These are phyloP conservation scores for Alternaria consortialis DNA, from an alignment of 2,329 filamentous ascomycete genomes.

Conservation along the genomic window DNA sequence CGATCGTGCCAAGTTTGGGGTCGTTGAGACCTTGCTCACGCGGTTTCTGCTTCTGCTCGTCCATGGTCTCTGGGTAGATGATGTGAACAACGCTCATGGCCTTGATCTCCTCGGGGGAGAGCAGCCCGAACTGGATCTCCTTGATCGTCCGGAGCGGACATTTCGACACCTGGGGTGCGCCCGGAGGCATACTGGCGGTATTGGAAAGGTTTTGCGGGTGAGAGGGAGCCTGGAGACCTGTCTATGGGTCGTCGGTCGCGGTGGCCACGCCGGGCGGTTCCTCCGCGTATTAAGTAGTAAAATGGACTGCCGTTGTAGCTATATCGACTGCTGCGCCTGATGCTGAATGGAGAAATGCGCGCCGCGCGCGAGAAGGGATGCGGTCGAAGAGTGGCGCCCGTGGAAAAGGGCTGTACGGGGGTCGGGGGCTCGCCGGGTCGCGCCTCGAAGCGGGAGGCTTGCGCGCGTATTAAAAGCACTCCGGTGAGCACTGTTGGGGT, in stretches of 20 bases:
- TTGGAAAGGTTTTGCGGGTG: slow-evolving; percentile 14
- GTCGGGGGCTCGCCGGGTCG: slow-evolving; percentile 38
- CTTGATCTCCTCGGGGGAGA: slow-evolving; percentile 99
- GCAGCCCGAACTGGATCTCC: slow-evolving; percentile 98
- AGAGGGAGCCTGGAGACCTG: slow-evolving; percentile 16
- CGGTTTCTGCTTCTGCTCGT: slow-evolving; percentile 90
- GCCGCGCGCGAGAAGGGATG: slow-evolving; percentile 45
- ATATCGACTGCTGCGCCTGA: slow-evolving; percentile 21
- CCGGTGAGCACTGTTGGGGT: slow-evolving; percentile 35
- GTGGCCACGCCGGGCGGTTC: slow-evolving; percentile 43
- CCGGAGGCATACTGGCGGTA: slow-evolving; percentile 73
- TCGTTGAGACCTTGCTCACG: slow-evolving; percentile 94
- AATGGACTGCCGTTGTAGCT: slow-evolving; percentile 31
- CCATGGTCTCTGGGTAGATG: slow-evolving; percentile 99
- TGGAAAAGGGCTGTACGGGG: slow-evolving; percentile 43
- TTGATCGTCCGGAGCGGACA: slow-evolving; percentile 92
- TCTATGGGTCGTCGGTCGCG: slow-evolving; percentile 35
- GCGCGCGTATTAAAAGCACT: slow-evolving; percentile 40
- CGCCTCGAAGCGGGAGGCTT: slow-evolving; percentile 31
- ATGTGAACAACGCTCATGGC: slow-evolving; percentile 97
- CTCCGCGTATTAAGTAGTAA: slow-evolving; percentile 26
- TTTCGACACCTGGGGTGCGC: slow-evolving; percentile 77
- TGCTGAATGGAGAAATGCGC: slow-evolving; percentile 37
- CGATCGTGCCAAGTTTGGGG: slow-evolving; percentile 93
- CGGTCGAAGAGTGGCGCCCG: slow-evolving; percentile 36